Conservation (phyloP, 2,329 filamentous ascomycete species). For the Fusarium sp. region DNA sequence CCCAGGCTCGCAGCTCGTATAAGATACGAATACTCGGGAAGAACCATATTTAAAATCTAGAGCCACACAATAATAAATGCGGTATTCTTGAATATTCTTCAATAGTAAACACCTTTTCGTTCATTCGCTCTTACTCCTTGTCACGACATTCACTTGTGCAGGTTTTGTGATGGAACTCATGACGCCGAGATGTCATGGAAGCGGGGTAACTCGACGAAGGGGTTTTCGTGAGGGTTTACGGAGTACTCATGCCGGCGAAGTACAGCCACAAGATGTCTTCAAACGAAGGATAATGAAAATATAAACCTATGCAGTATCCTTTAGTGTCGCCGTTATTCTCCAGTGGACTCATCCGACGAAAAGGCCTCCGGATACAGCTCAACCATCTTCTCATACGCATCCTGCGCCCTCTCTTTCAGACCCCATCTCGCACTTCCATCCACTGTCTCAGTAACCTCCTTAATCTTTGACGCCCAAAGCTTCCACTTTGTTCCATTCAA, state of each 20-base stretch:
- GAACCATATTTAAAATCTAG: background rate
- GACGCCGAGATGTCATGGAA: background rate
- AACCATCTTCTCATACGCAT: slow-evolving; percentile 7
- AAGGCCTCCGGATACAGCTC: slow-evolving; percentile 10
- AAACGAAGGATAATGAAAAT: accelerated
- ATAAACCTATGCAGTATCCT: background rate
- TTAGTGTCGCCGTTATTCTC: accelerated
- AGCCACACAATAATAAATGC: accelerated
- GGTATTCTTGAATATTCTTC: background rate
- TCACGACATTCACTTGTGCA: accelerated
- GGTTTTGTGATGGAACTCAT: background rate
- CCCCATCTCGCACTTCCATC: background rate
- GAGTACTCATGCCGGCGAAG: background rate
- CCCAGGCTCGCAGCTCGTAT: background rate
- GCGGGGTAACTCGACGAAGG: background rate
- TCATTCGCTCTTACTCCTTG: accelerated
- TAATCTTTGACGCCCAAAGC: background rate
- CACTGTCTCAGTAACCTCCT: background rate
- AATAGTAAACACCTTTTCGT: accelerated
- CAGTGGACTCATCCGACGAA: accelerated
- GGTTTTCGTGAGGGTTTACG: accelerated
- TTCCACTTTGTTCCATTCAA: too few relatives aligned
- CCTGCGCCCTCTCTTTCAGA: background rate
- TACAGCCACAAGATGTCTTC: background rate
- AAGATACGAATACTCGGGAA: background rate